Evolutionary conservation across 192 early-diverging fungal genomes (phyloP), one percentile per base, ranked within the genome.

Genomic region (Mortierella claussenii): DNA sequence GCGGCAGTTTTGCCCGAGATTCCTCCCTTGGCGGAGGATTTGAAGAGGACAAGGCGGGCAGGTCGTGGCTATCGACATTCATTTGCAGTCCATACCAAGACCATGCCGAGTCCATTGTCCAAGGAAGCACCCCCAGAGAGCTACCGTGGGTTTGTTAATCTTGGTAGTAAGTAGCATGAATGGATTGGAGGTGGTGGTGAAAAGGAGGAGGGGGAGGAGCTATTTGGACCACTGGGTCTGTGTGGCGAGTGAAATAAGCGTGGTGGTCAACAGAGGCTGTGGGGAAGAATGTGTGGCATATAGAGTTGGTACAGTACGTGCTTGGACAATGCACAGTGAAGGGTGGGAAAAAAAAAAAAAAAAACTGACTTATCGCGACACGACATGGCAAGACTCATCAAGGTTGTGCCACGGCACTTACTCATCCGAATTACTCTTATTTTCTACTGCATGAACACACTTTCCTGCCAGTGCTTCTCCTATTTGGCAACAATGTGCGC

Each of bases 51-150:
- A 13, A 65, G 40, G n/a, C 48, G 23, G n/a, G 36, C 47, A 2
- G 56, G 61, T 26, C 24, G 53, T 31, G 28, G 50, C 24, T 73
- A 68, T 33, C 56, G 64, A 1, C 87, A 88, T 55, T 81, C 85
- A 13, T 56, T 80, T 33, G 81, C 87, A 21, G 89, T 91, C 23
- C 91, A 93, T 80, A 85, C 85, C 45, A 79, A 75, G 37, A 81
- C 79, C 28, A 83, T 80, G 10, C 85, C 92, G 11, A 93, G 91
- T 13, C 90, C 92, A 11, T 61, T 95, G 51, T 91, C 90, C 57
- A 94, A 94, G 65, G 94, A 94, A 80, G 91, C 91, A 12, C 92
- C 90, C 4, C 91, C 90, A 20, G 91, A 92, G 58, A 93, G 90
- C 80, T 96, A 94, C 76, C 88, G 93, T 54, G 94, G 94, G 18